Evolutionary conservation across 2,329 filamentous ascomycete genomes (phyloP).

Genomic region (Aureobasidium musti): DNA sequence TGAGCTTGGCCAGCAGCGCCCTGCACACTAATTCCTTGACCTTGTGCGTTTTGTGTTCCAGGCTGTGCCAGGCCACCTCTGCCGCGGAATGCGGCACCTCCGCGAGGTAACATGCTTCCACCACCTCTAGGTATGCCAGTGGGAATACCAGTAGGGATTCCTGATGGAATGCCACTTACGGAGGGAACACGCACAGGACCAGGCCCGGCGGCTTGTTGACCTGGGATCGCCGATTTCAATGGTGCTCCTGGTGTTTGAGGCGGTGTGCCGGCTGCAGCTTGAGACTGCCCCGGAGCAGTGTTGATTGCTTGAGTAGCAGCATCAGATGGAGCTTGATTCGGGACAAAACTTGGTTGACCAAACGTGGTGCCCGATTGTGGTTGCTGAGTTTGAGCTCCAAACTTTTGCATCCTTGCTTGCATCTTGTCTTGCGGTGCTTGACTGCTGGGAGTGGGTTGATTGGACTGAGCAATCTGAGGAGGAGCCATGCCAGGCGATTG

Average conservation of each 20-base stretch:
- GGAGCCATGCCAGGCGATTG: slow-evolving; percentile 20
- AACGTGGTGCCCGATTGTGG: slow-evolving; percentile 29
- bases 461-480: slow-evolving; percentile 16
- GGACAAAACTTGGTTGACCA: slow-evolving; percentile 32
- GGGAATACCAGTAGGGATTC: slow-evolving; percentile 31
- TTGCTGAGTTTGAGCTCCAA: slow-evolving; percentile 31
- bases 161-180: slow-evolving; percentile 29
- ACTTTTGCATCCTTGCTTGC: slow-evolving; percentile 36
- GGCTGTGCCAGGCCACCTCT: slow-evolving; percentile 31
- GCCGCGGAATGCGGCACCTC: slow-evolving; percentile 33
- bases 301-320: slow-evolving; percentile 30
- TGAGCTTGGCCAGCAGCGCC: slow-evolving; percentile 27
- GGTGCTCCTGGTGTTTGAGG: slow-evolving; percentile 3
- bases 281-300: background rate
- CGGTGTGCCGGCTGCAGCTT: background rate
- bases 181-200: slow-evolving; percentile 32
- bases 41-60: slow-evolving; percentile 7
- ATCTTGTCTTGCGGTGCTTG: slow-evolving; percentile 34
- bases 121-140: slow-evolving; percentile 32
- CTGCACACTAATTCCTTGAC: slow-evolving; percentile 29
- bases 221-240: slow-evolving; percentile 28
- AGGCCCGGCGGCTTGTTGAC: slow-evolving; percentile 32
- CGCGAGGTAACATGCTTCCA: slow-evolving; percentile 35
- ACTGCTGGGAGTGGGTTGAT: background rate
- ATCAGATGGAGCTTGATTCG: slow-evolving; percentile 29